Evolutionary conservation across 23 red algal species (phyloP), one percentile per base, ranked within the genome.

Genomic region (Gracilaria domingensis): DNA sequence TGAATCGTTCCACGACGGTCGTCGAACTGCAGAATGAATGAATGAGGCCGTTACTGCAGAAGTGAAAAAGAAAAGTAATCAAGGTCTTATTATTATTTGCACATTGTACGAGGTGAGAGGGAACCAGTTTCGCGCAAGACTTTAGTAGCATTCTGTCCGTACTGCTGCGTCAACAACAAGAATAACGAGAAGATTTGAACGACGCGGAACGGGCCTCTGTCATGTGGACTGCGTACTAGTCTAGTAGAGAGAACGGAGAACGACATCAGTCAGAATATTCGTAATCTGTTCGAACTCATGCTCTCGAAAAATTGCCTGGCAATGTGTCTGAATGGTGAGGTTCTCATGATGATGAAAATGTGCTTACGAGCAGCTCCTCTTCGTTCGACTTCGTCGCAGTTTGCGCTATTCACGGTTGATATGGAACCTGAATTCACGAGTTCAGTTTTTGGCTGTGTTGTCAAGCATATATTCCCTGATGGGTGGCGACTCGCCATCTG

Each of bases 391-490:
- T n/a, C n/a, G n/a, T n/a, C n/a, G n/a, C n/a, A n/a, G n/a, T n/a
- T n/a, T n/a, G n/a, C n/a, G n/a, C n/a, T n/a, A n/a, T n/a, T n/a
- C n/a, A n/a, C n/a, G n/a, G n/a, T n/a, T n/a, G n/a, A n/a, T n/a
- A n/a, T n/a, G 42, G 11, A 45, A 45, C 42, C 42, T 45, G 42
- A 45, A 45, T 45, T 45, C 42, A 45, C 42, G 42, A n/a, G 58
- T 64, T 64, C 58, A 64, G 58, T 64, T 64, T 64, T 64, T 57
- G 53, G 53, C 58, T n/a, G 21, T 64, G 58, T n/a, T 33, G 26
- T 12, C 69, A 12, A 77, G 23, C 42, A 48, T 13, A 36, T 69
- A 23, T 34, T 50, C 72, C 17, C 42, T 45, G 42, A 77, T 77
- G 72, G n/a, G 72, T n/a, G 13, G 21, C 34, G 70, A 75, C 35